These are phyloP conservation scores for Paraphaeosphaeria sporulosa DNA, from an alignment of 2,329 filamentous ascomycete genomes.

Conservation along the genomic window DNA sequence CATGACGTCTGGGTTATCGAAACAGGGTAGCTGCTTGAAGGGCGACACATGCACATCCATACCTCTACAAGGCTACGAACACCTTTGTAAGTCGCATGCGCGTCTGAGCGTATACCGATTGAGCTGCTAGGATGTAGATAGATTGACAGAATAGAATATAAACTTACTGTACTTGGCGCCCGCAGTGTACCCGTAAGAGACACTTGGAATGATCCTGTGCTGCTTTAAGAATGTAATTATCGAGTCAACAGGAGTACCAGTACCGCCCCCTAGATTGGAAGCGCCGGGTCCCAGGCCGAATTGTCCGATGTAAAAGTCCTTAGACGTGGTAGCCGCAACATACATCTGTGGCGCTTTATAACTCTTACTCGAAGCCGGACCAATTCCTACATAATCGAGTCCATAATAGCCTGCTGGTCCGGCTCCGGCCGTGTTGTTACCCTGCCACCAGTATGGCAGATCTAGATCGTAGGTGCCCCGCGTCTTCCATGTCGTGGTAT, in stretches of 20 bases:
- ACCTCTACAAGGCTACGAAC: too few species aligned
- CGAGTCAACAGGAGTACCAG: conserved; percentile 19
- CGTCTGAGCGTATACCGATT: background rate
- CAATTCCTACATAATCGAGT: conserved; percentile 38
- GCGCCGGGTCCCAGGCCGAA: conserved; percentile 35
- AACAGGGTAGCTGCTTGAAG: too few species aligned
- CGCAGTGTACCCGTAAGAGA: conserved; percentile 45
- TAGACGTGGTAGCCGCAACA: conserved; percentile 24
- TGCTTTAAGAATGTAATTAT: conserved; percentile 32
- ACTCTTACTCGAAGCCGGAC: conserved; percentile 26
- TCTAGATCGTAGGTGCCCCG: conserved; percentile 27
- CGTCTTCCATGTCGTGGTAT: conserved; percentile 27
- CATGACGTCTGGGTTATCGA: too few species aligned
- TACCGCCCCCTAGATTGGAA: conserved; percentile 14
- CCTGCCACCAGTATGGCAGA: conserved; percentile 25
- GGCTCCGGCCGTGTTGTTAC: too few species aligned
- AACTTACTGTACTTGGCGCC: conserved; percentile 47
- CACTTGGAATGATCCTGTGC: conserved; percentile 28
- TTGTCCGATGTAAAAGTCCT: conserved; percentile 42
- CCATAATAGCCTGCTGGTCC: conserved; percentile 25
- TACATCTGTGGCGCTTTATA: conserved; percentile 23
- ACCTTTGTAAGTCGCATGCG: too few species aligned
- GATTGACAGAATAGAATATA: background rate
- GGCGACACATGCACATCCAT: too few species aligned
- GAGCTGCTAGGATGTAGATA: background rate